Evolutionary conservation across 345 rosid genomes (phyloP).

Genomic region (Dovyalis caffra): DNA sequence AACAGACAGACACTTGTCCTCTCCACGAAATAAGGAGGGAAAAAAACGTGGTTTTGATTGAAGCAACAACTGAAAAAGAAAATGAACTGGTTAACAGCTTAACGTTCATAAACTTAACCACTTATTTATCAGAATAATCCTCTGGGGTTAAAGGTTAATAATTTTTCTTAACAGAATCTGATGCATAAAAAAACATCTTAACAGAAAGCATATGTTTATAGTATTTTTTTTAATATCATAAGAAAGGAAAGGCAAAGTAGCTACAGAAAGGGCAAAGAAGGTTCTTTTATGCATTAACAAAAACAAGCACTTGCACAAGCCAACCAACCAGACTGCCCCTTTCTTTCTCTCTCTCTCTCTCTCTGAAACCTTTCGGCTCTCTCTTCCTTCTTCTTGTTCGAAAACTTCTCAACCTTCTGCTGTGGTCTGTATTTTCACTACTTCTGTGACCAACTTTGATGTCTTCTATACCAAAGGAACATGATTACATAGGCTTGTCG

Average conservation of each 20-base stretch:
- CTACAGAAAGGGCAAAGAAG: slow-evolving; percentile 50
- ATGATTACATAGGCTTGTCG: slow-evolving; percentile 68
- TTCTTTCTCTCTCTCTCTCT: not conserved
- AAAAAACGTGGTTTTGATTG: no score
- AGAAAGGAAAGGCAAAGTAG: slow-evolving; percentile 9
- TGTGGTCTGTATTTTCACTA: not conserved
- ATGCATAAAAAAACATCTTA: no score
- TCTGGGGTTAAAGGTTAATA: no score
- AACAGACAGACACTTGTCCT: no score
- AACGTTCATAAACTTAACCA: no score
- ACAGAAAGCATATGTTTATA: no score
- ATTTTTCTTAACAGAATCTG: no score
- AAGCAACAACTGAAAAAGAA: no score
- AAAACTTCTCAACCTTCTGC: not conserved
- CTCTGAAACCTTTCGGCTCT: not conserved
- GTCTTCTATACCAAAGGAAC: slow-evolving; percentile 47
- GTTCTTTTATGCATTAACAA: slow-evolving; percentile 44
- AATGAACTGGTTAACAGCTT: no score
- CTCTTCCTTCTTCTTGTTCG: not conserved
- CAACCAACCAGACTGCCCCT: not conserved
- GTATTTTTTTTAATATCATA: no score
- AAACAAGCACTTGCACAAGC: slow-evolving; percentile 23
- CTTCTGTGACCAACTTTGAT: slow-evolving; percentile 29
- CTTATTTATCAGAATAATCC: no score
- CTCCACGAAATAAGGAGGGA: no score